Conservation (phyloP, 768 basidiomycete genomes). For the Crepidotus variabilis region DNA sequence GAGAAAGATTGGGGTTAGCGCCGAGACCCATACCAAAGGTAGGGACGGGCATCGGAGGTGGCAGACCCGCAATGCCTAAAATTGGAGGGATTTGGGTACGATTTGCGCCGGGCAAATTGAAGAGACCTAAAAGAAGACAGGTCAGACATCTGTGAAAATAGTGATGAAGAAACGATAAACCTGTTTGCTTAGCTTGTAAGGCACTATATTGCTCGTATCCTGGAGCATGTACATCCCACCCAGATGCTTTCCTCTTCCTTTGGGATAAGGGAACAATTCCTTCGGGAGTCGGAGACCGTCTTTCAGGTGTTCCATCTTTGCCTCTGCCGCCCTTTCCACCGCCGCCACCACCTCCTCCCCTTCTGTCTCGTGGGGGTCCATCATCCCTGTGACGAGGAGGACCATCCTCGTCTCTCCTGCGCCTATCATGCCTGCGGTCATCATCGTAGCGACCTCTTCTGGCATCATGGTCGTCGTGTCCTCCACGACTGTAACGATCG, state of each 20-base stretch:
- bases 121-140: constrained; percentile 59
- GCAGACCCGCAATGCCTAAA: constrained; percentile 74
- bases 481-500: constrained; percentile 11
- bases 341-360: constrained; percentile 18
- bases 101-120: constrained; percentile 95
- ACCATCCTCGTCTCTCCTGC: constrained; percentile 7
- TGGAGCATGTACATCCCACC: constrained; percentile 95
- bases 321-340: constrained; percentile 43
- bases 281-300: constrained; percentile 88
- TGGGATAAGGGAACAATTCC: constrained; percentile 79
- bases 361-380: constrained; percentile 10
- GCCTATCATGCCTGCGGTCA: constrained; percentile 3
- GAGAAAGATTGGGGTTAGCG: constrained; percentile 82
- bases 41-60: constrained; percentile 79
- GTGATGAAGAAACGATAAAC: constrained; percentile 35
- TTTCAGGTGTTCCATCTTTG: constrained; percentile 64
- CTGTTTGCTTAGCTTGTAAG: constrained; percentile 97
- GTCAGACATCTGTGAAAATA: constrained; percentile 7
- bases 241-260: constrained; percentile 83
- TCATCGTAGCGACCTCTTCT: constrained; percentile 13
- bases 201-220: constrained; percentile 95
- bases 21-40: constrained; percentile 86
- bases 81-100: constrained; percentile 84
- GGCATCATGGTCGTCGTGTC: constrained; percentile 13
- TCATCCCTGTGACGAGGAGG: constrained; percentile 8